Evolutionary conservation across 1,139 yeast genomes (phyloP).

Genomic region (Suhomyces bribrorum): DNA sequence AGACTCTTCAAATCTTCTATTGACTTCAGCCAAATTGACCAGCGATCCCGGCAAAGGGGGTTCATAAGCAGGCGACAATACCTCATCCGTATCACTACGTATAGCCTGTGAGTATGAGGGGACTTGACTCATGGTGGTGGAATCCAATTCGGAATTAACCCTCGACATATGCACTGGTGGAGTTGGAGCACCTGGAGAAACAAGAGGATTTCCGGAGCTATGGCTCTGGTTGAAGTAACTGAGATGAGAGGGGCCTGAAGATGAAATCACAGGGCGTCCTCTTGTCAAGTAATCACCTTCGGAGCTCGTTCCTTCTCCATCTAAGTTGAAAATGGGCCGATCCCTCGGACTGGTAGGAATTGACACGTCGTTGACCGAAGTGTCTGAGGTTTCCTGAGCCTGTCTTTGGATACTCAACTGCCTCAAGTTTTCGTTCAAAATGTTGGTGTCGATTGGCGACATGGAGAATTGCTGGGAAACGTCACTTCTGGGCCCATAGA

Average conservation of each 20-base stretch:
- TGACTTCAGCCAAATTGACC: slow-evolving; percentile 33
- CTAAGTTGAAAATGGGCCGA: slow-evolving; percentile 40
- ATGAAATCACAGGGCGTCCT: slow-evolving; percentile 15
- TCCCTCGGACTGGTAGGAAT: slow-evolving; percentile 10
- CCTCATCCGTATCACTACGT: slow-evolving; percentile 48
- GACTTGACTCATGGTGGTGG: slow-evolving; percentile 54
- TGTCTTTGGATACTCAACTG: slow-evolving; percentile 55
- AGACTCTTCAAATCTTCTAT: slow-evolving; percentile 23
- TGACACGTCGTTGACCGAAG: slow-evolving; percentile 1
- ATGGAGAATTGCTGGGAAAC: slow-evolving; percentile 33
- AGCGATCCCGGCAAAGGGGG: slow-evolving; percentile 53
- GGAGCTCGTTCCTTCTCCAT: slow-evolving; percentile 6
- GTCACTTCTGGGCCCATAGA: slow-evolving; percentile 14
- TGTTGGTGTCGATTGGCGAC: slow-evolving; percentile 45
- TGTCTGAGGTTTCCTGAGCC: slow-evolving; percentile 27
- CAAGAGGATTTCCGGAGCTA: slow-evolving; percentile 17
- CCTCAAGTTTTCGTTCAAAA: slow-evolving; percentile 55
- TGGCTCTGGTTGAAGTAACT: slow-evolving; percentile 9
- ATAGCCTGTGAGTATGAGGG: slow-evolving; percentile 85
- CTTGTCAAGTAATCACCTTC: slow-evolving; percentile 24
- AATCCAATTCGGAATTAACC: slow-evolving; percentile 46
- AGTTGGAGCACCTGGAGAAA: slow-evolving; percentile 42
- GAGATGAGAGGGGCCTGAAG: slow-evolving; percentile 11
- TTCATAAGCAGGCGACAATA: slow-evolving; percentile 63
- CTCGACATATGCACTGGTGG: slow-evolving; percentile 64